A percentile compares a stretch with the other conserved stretches of the same genome.
These are phyloP conservation scores for Rhododendron ferrugineum DNA, from an alignment of 148 eudicot species.

Conservation along the genomic window DNA sequence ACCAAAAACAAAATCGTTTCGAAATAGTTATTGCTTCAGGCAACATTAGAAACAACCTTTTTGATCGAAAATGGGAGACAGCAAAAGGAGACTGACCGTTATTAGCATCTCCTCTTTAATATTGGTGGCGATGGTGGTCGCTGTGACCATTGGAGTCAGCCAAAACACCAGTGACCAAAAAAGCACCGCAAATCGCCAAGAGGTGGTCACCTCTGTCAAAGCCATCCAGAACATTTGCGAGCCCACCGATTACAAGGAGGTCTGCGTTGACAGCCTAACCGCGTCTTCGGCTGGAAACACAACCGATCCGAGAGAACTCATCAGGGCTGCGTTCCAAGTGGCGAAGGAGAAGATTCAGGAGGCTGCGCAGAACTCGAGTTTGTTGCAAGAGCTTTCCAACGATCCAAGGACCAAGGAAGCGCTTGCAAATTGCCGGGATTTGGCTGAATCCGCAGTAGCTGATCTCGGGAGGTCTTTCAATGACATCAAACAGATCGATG, in stretches of 20 bases:
- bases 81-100: conserved; percentile 5
- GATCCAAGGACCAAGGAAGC: conserved; percentile 47
- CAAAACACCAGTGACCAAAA: background rate
- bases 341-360: conserved; percentile 32
- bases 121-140: conserved; percentile 39
- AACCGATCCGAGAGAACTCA: conserved; percentile 52
- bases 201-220: conserved; percentile 31
- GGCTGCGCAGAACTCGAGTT: conserved; percentile 23
- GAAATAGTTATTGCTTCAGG: background rate
- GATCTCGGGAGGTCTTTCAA: conserved; percentile 45
- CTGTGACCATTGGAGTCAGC: conserved; percentile 30
- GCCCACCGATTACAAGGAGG: conserved; percentile 51
- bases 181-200: background rate
- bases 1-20: background rate
- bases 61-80: background rate
- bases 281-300: conserved; percentile 15
- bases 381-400: conserved; percentile 28
- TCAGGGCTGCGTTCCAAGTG: conserved; percentile 40
- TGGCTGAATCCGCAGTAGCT: conserved; percentile 32
- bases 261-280: conserved; percentile 41
- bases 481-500: conserved; percentile 30
- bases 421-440: conserved; percentile 40
- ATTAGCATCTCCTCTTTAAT: conserved; percentile 14
- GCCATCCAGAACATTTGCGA: conserved; percentile 52
- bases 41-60: background rate